phyloP scores from a whole-genome alignment of 345 rosid genomes.

The Punica granatum region DNA sequence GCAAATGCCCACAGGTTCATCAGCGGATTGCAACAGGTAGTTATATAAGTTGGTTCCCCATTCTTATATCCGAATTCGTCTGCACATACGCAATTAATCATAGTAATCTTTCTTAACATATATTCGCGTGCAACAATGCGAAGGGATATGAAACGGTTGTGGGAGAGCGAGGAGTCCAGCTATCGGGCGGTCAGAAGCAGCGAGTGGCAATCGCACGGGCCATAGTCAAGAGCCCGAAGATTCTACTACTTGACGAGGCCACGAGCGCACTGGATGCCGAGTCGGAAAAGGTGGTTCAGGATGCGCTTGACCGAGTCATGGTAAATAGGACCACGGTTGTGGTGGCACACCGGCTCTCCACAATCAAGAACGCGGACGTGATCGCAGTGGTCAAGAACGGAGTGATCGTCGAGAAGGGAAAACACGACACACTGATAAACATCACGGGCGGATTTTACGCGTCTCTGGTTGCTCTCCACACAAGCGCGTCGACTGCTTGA shows the following conservation, averaged over 20 bases:
- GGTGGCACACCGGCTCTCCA: conserved; percentile 49
- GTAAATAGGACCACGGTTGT: conserved; percentile 38
- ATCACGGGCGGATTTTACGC: conserved; percentile 40
- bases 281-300: conserved; percentile 47
- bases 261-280: conserved; percentile 59
- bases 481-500: conserved; percentile 21
- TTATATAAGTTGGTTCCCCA: not conserved
- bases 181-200: conserved; percentile 60
- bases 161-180: conserved; percentile 49
- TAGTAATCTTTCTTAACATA: not conserved
- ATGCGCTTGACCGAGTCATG: conserved; percentile 42
- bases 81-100: not conserved
- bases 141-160: conserved; percentile 51
- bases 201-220: conserved; percentile 57
- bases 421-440: conserved; percentile 37
- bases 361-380: conserved; percentile 50
- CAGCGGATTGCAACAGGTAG: conserved; percentile 67
- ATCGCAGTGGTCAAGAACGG: conserved; percentile 55
- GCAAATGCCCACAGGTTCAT: conserved; percentile 87
- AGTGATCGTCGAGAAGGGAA: conserved; percentile 51
- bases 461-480: conserved; percentile 40
- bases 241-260: conserved; percentile 52
- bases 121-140: not conserved
- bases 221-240: conserved; percentile 38
- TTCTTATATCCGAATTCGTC: not conserved